These are phyloP conservation scores for Eutrema salsugineum DNA, from an alignment of 441 rosid species.

Conservation along the genomic window DNA sequence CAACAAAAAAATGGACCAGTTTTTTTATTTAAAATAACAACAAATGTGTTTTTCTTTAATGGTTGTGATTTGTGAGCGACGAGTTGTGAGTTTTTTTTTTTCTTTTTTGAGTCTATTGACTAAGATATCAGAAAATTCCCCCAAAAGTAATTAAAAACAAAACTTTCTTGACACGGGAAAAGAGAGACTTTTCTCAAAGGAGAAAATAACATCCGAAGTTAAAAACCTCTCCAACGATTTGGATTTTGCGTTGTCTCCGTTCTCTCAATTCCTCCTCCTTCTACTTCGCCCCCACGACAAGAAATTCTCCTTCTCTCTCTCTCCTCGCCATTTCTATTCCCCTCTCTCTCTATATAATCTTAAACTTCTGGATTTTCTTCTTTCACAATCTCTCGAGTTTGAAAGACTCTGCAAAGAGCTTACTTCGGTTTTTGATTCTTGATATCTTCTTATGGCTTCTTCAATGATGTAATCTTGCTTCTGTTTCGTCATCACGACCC, in stretches of 20 bases:
- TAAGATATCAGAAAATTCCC: not conserved
- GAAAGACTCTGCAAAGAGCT: not conserved
- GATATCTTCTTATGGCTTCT: slow-evolving; percentile 1
- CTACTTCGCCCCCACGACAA: slow-evolving; percentile 35
- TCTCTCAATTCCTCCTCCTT: slow-evolving; percentile 14
- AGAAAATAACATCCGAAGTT: not conserved
- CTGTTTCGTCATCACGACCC: not conserved
- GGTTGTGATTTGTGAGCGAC: not conserved
- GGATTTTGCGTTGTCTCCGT: slow-evolving; percentile 1
- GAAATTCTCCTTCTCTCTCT: not conserved
- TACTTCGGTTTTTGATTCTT: not conserved
- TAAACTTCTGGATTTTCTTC: slow-evolving; percentile 13
- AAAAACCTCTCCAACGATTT: slow-evolving; percentile 20
- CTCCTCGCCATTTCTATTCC: not conserved
- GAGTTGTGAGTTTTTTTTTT: slow-evolving; percentile 13
- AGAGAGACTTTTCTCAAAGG: slow-evolving; percentile 26
- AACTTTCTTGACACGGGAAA: slow-evolving; percentile 30
- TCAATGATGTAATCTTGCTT: slow-evolving; percentile 21
- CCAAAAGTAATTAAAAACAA: not conserved
- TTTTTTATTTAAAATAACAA: not conserved
- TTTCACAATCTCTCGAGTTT: slow-evolving; percentile 14
- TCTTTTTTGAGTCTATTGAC: slow-evolving; percentile 7
- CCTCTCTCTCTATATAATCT: slow-evolving; percentile 1
- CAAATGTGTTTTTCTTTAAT: slow-evolving; percentile 11
- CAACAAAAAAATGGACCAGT: not conserved